phyloP scores from a whole-genome alignment of 768 basidiomycete species.

The Gymnopilus dilepis region DNA sequence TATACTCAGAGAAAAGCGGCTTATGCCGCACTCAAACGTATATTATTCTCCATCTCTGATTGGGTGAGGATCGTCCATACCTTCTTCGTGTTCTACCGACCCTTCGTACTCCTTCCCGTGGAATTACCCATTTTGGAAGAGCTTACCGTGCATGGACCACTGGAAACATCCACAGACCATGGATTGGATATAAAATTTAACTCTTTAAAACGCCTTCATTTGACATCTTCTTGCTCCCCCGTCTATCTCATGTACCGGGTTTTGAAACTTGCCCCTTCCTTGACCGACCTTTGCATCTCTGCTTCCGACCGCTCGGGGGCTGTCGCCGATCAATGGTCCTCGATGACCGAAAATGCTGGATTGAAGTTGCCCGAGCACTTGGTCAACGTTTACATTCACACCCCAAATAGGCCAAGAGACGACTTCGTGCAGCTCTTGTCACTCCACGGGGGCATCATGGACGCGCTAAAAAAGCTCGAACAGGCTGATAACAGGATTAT shows the following conservation, averaged over 20 bases:
- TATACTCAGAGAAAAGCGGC: constrained; percentile 20
- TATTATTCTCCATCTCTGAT: constrained; percentile 22
- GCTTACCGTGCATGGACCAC: constrained; percentile 27
- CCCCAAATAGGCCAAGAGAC: constrained; percentile 22
- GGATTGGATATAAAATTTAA: constrained; percentile 16
- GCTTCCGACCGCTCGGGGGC: constrained; percentile 25
- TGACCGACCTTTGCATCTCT: constrained; percentile 25
- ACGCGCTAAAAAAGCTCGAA: constrained; percentile 16
- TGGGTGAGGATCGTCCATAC: constrained; percentile 25
- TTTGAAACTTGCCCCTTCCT: constrained; percentile 19
- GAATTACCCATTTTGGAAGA: constrained; percentile 25
- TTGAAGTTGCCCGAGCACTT: constrained; percentile 12
- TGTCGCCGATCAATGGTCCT: constrained; percentile 20
- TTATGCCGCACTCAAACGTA: constrained; percentile 23
- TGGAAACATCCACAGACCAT: constrained; percentile 16
- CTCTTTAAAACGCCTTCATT: constrained; percentile 22
- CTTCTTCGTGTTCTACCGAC: constrained; percentile 29
- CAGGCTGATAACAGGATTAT: constrained; percentile 13
- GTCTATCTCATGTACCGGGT: constrained; percentile 22
- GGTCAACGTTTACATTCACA: constrained; percentile 24
- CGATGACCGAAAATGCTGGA: background rate
- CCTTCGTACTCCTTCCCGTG: constrained; percentile 28
- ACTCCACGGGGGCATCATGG: constrained; percentile 21
- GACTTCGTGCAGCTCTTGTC: constrained; percentile 10
- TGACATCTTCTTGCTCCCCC: constrained; percentile 25